Base-by-base conservation (phyloP, 1,284 basidiomycete genomes). In the Leccinum subspadiceum region DNA sequence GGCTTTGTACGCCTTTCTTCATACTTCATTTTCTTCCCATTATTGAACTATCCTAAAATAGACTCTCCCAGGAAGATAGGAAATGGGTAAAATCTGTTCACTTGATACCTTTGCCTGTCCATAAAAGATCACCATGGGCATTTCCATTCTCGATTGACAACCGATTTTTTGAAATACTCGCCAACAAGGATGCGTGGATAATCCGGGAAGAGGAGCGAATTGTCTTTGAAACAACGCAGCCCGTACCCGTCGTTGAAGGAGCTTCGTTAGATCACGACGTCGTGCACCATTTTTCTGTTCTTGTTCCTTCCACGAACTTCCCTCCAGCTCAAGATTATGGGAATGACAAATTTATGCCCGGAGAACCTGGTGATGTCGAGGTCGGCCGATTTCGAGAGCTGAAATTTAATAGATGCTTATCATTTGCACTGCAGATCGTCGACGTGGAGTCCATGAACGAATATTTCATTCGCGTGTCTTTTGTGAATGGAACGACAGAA, bases 131-230 rank as follows among this genome's bases (percentile, higher is more conserved):
- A 26, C 60, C 60, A 26, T 62, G 60, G 60, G 22, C 6, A n/a
- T 48, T 26, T 46, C 49, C 46, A 9, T 20, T 20, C 2, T 20
- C 48, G 2, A 58, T n/a, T 17, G 5, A 15, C 20, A 31, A 61
- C 33, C 39, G 13, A 1, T 59, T 44, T 15, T 24, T 52, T 12
- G 29, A 49, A 7, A 37, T 46, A 4, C 10, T 60, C 9, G 13
- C 46, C 5, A 37, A 64, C 22, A 64, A 54, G 48, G 56, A 53
- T 0, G 5, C 57, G n/a, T 66, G 65, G 65, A 5, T 53, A 3
- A 29, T 68, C 2, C 64, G 54, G 20, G 64, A 66, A 22, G 65
- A 66, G 54, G 65, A 68, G 37, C 52, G 64, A 13, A 4, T 61
- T 9, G 64, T 58, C 6, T 66, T 66, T 4, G 65, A 66, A 46